Evolutionary conservation across 768 basidiomycete genomes (phyloP), one percentile per base, ranked within the genome.

Genomic region (Gloeostereum incarnatum): DNA sequence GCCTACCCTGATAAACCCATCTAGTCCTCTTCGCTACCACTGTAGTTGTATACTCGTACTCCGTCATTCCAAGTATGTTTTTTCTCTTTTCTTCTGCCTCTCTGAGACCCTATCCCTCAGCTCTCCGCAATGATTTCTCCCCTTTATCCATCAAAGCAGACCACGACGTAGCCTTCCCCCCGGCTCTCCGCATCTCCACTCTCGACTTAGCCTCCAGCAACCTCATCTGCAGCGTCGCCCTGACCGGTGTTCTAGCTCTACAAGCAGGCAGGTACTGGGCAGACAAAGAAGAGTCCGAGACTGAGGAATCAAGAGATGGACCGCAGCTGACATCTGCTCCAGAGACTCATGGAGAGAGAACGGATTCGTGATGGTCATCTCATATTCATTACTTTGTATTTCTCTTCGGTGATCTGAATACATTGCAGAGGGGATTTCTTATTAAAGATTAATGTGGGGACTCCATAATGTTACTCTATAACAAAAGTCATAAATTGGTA

Each of bases 251-350:
- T 19, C 63, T 91, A 23, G 74, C 78, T 6, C 69, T 91, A 18
- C 88, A 91, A 61, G 85, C 86, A 0, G 83, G 81, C 31, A 73
- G 87, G 31, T 82, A 78, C 63, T 91, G 86, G 86, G 84, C 81
- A 3, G 88, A 91, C 53, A 73, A 60, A 22, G 77, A 77, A 22
- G 73, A 73, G 24, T 74, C 75, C 17, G 71, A 71, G 10, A 57
- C 62, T 39, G 61, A 65, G 41, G 50, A 54, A 18, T 37, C 45
- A 13, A 24, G 40, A 14, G 52, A 51, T n/a, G n/a, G n/a, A n/a
- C n/a, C n/a, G n/a, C n/a, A n/a, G n/a, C n/a, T n/a, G n/a, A n/a
- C n/a, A n/a, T n/a, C n/a, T n/a, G n/a, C n/a, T n/a, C n/a, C n/a
- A n/a, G n/a, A n/a, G n/a, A n/a, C n/a, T n/a, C n/a, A n/a, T n/a